phyloP scores from a whole-genome alignment of 441 rosid genomes.

The Flueggea neowawraea region DNA sequence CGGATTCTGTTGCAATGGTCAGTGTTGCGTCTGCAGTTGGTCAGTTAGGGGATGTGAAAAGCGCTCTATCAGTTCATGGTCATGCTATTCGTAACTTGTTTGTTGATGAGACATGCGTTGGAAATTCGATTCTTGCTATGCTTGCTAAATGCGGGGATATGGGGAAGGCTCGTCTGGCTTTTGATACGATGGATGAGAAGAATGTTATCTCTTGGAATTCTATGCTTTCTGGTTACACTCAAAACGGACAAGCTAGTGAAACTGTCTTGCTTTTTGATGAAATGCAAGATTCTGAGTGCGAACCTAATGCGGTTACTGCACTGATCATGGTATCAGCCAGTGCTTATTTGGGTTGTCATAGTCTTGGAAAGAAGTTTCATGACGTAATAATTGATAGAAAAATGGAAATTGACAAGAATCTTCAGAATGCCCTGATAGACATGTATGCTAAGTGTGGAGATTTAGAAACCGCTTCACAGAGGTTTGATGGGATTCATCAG shows the following conservation, averaged over 20 bases:
- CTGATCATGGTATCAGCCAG: conserved; percentile 52
- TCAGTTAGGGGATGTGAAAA: conserved; percentile 36
- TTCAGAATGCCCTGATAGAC: conserved; percentile 44
- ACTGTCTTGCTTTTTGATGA: conserved; percentile 48
- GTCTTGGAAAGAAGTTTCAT: conserved; percentile 43
- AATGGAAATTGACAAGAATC: conserved; percentile 30
- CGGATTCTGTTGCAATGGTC: conserved; percentile 36
- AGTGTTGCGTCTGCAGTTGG: conserved; percentile 51
- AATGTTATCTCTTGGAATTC: conserved; percentile 55
- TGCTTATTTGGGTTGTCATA: conserved; percentile 39
- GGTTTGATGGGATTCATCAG: conserved; percentile 34
- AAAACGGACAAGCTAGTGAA: conserved; percentile 52
- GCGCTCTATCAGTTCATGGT: conserved; percentile 32
- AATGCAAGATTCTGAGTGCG: conserved; percentile 35
- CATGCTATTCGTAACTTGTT: conserved; percentile 31
- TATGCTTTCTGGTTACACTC: conserved; percentile 52
- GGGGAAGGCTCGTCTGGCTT: conserved; percentile 37
- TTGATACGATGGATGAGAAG: conserved; percentile 36
- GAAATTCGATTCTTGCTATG: conserved; percentile 46
- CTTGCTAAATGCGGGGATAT: conserved; percentile 42
- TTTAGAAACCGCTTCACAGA: conserved; percentile 34
- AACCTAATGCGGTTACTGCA: conserved; percentile 43
- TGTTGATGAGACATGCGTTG: conserved; percentile 29
- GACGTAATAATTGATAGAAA: conserved; percentile 21
- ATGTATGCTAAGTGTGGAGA: conserved; percentile 70